These are phyloP conservation scores for Teunomyces kruisii DNA, from an alignment of 805 yeast genomes.

Conservation along the genomic window DNA sequence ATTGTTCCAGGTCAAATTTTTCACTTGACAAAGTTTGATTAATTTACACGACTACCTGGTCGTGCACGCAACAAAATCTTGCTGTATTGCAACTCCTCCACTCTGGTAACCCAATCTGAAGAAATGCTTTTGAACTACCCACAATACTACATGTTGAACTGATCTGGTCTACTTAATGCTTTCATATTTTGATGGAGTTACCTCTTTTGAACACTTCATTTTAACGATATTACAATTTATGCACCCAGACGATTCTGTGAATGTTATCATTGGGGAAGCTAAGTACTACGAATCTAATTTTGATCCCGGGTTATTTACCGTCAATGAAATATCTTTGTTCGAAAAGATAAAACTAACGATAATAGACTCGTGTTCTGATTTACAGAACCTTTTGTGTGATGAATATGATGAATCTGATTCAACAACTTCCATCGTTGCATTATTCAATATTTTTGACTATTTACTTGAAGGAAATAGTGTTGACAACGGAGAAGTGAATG, in stretches of 20 bases:
- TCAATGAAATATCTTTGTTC: background rate
- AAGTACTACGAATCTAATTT: background rate
- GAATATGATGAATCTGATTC: background rate
- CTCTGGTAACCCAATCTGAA: background rate
- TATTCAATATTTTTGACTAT: background rate
- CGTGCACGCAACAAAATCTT: background rate
- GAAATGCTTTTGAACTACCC: background rate
- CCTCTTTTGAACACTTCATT: conserved; percentile 1
- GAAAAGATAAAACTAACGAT: background rate
- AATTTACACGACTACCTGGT: background rate
- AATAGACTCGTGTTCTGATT: background rate
- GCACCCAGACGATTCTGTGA: background rate
- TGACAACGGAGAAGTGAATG: background rate
- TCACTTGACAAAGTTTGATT: background rate
- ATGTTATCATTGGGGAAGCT: background rate
- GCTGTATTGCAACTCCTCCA: background rate
- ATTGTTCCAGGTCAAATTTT: conserved; percentile 2
- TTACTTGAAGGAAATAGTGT: background rate
- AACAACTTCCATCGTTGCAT: background rate
- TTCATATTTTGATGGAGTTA: background rate
- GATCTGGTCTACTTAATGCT: background rate
- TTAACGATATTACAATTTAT: background rate
- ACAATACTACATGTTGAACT: background rate
- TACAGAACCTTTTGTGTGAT: background rate
- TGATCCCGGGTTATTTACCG: background rate